Evolutionary conservation across 176 grass and related monocot species (phyloP), one percentile per base, ranked within the genome.

Genomic region (Hordeum marinum): DNA sequence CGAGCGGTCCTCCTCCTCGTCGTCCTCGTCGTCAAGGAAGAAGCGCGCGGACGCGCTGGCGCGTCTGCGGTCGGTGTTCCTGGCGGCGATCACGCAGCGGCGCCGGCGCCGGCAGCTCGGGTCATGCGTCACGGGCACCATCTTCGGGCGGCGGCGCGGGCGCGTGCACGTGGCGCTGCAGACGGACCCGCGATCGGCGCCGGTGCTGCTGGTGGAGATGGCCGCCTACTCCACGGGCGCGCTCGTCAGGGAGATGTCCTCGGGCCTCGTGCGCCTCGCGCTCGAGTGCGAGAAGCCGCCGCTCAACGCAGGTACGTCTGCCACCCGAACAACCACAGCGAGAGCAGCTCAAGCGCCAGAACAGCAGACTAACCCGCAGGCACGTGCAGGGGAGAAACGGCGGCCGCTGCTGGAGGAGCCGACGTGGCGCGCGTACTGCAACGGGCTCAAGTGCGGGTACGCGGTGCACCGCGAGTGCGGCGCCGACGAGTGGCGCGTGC

Each of bases 231-330:
- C 89, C 54, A 94, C 93, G 26, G 87, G 86, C 81, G 88, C 91
- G 18, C 96, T 98, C 61, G 96, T 98, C 62, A 65, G 86, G 63
- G 96, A 98, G 96, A 98, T 98, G 96, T 88, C 96, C 57, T 98
- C 96, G 1, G 96, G 93, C 41, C 93, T 98, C 74, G 93, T 95
- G 9, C 85, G 96, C 39, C 94, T 98, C 73, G 93, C 96, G 11
- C 91, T 98, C 78, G 96, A 95, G 84, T 98, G 91, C 90, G 89
- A 91, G 54, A 82, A 77, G 67, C 23, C 42, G 14, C 87, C 42
- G 9, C 58, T 74, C 87, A 77, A 45, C 77, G 68, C 87, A 73
- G 81, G 90, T 92, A 80, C 61, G 46, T 17, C 46, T 4, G 2
- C 32, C 79, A 15, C 73, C 15, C 41, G 11, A 9, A 23, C 10